Base-by-base conservation (phyloP, 805 yeast genomes). In the Yamadazyma akitaensis region DNA sequence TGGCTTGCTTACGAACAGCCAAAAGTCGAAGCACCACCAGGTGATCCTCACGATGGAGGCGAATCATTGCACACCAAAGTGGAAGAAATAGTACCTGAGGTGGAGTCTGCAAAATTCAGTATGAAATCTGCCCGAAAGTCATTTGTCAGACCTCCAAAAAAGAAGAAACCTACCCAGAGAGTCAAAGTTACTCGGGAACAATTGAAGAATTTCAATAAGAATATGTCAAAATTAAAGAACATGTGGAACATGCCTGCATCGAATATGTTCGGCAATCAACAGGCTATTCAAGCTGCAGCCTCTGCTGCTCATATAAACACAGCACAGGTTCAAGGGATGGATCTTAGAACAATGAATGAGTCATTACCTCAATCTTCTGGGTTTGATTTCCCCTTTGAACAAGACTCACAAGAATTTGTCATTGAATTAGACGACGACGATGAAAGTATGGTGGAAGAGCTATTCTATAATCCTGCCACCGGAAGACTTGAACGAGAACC, bases 161-260 rank as follows among this genome's bases (percentile, higher is more conserved):
- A 46, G 39, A 46, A 40, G 31, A 46, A 51, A 28, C 44, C 37
- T 16, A 46, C 31, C 31, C 43, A 32, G 17, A 36, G 17, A 25
- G 33, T 53, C 2, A 51, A 44, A 14, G 45, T 51, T 8, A 47
- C 55, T 10, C 21, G 41, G 21, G 51, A 44, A 10, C 53, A 50
- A 25, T 33, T 53, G 10, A 49, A 45, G 39, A 52, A 37, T 25
- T 43, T 52, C 35, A 52, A 52, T 28, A 52, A 49, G 37, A 53
- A 53, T 53, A 17, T 51, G 26, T 19, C 35, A 18, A 59, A 59
- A 46, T 35, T 67, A 2, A 50, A 62, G 1, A 51, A 58, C 31
- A 68, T 58, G 44, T 70, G 74, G 74, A 67, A 58, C 37, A 45
- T 53, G 36, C 68, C 68, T 3, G 63, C 63, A 5, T 55, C 60